A percentile compares a stretch with the other conserved stretches of the same genome.
phyloP scores from a whole-genome alignment of 257 asterid genomes.

The Solanum sejunctum region DNA sequence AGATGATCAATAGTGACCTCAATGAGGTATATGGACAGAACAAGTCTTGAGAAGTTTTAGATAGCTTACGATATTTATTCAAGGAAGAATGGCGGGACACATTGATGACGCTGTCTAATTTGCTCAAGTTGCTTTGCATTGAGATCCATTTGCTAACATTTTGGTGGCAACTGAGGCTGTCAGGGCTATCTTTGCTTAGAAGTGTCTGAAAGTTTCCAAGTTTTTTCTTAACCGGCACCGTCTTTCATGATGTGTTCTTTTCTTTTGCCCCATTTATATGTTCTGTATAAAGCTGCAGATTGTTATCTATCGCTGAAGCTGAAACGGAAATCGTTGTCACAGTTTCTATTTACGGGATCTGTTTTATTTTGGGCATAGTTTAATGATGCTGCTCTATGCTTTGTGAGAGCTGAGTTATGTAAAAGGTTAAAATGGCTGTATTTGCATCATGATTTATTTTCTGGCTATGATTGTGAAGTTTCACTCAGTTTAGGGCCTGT shows the following conservation, averaged over 20 bases:
- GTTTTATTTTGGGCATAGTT: background rate
- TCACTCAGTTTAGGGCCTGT: background rate
- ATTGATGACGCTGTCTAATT: background rate
- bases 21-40: background rate
- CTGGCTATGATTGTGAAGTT: background rate
- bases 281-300: background rate
- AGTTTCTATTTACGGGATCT: background rate
- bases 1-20: constrained; percentile 30
- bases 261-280: background rate
- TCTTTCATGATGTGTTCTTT: background rate
- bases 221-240: background rate
- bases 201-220: background rate
- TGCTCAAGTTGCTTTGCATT: background rate
- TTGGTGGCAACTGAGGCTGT: background rate
- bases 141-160: background rate
- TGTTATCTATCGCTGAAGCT: background rate
- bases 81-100: background rate
- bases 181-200: background rate
- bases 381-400: background rate
- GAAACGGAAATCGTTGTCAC: background rate
- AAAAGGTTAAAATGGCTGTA: background rate
- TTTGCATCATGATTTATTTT: background rate
- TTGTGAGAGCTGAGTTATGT: background rate
- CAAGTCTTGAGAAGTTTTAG: background rate
- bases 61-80: background rate